Evolutionary conservation across 2,329 filamentous ascomycete species (phyloP), one percentile per base, ranked within the genome.

Genomic region (Byssothecium circinans): DNA sequence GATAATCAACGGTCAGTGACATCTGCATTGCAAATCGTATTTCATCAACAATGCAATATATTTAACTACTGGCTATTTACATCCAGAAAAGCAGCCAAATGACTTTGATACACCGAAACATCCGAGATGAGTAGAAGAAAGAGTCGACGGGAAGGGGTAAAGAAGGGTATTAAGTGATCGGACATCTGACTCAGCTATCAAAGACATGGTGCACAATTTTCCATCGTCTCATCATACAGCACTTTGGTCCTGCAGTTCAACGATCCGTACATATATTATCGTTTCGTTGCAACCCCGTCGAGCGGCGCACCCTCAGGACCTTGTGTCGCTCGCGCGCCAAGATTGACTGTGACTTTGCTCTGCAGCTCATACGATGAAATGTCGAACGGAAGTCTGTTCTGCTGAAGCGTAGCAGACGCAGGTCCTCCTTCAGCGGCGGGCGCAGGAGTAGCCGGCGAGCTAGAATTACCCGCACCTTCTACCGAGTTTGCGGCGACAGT

Each of bases 301-400:
- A n/a, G n/a, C n/a, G n/a, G n/a, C n/a, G n/a, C n/a, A n/a, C n/a
- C n/a, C n/a, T n/a, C n/a, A n/a, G n/a, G n/a, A n/a, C 59, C 56
- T 49, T 51, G 49, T 8, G 53, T 58, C 37, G 51, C 30, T 40
- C 67, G 52, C 52, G 43, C 49, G 4, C 67, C 66, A 32, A 72
- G 34, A 20, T 64, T 65, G 8, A 70, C 68, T 4, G 68, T 71
- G 1, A 72, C 67, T 5, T 60, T 59, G 34, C 61, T 67, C 51
- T 69, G 64, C 53, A 72, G 51, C 25, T 40, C 30, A 25, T 71
- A 53, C 5, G 64, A 70, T 25, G 58, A 61, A 47, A 72, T 66
- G 39, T 72, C 61, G 30, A 72, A 71, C 2, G 67, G 65, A 17
- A 65, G 40, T 17, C 50, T 49, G 18, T 58, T 60, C 23, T 56